Conservation (phyloP, 768 basidiomycete genomes). For the Suillus alpinus region DNA sequence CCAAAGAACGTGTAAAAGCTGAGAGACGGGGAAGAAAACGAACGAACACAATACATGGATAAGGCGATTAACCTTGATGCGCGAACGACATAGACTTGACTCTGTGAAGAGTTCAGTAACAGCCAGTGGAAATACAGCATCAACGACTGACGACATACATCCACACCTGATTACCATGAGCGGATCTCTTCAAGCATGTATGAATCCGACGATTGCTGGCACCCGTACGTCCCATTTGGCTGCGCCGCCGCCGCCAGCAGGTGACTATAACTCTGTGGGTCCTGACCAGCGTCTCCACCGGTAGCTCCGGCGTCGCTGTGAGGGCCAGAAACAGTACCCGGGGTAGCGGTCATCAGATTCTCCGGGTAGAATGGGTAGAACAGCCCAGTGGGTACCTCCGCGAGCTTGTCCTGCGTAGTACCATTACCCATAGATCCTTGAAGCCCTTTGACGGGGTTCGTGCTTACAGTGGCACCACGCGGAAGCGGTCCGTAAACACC, state of each 20-base stretch:
- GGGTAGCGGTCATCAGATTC: conserved; percentile 29
- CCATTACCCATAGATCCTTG: conserved; percentile 24
- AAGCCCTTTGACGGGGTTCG: conserved; percentile 27
- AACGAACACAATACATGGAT: background rate
- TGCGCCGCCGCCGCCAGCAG: conserved; percentile 59
- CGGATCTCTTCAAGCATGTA: conserved; percentile 69
- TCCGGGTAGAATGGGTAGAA: conserved; percentile 84
- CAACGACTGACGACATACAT: conserved; percentile 42
- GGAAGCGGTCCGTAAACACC: conserved; percentile 25
- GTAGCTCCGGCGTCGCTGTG: conserved; percentile 17
- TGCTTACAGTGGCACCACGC: conserved; percentile 25
- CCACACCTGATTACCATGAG: conserved; percentile 37
- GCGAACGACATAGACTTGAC: background rate
- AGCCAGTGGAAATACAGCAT: background rate
- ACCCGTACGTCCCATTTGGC: conserved; percentile 53
- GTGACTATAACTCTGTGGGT: conserved; percentile 45
- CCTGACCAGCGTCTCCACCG: conserved; percentile 16
- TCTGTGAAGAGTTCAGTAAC: background rate
- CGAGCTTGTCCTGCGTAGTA: conserved; percentile 38
- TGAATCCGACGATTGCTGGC: conserved; percentile 54
- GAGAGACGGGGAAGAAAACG: background rate
- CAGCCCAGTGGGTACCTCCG: conserved; percentile 63
- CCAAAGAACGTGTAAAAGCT: background rate
- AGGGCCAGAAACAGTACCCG: conserved; percentile 11
- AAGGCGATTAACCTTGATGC: conserved; percentile 11